Evolutionary conservation across 2,329 filamentous ascomycete genomes (phyloP).

Genomic region (Chaetomiaceae sp.): DNA sequence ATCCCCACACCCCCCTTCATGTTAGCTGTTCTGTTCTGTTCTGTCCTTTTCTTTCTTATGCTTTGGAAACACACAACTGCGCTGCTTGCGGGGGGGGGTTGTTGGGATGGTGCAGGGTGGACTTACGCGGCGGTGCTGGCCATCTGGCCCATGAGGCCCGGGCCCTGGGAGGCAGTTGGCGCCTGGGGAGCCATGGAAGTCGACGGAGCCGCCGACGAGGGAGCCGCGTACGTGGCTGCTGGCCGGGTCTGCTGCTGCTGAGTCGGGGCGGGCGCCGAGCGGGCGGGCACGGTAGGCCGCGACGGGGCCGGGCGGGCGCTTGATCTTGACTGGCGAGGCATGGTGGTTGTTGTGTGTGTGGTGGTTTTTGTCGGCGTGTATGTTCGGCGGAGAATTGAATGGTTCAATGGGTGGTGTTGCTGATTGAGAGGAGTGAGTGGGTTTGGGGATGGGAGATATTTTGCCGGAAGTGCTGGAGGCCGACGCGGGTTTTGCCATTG

Average conservation of each 20-base stretch:
- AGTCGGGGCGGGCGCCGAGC: conserved; percentile 44
- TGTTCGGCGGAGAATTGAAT: background rate
- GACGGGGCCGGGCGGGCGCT: conserved; percentile 61
- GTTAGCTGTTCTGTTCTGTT: no score
- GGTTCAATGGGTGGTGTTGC: conserved; percentile 12
- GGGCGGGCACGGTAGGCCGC: conserved; percentile 61
- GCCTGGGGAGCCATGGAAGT: conserved; percentile 42
- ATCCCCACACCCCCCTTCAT: no score
- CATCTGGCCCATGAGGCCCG: conserved; percentile 94
- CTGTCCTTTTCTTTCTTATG: no score
- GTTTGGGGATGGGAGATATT: conserved; percentile 12
- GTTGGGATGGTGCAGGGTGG: background rate
- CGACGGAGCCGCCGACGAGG: conserved; percentile 39
- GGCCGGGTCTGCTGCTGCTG: conserved; percentile 62
- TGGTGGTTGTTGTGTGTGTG: conserved; percentile 38
- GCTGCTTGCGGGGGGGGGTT: conserved; percentile 5
- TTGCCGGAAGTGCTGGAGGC: conserved; percentile 28
- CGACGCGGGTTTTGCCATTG: conserved; percentile 24
- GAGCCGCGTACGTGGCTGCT: conserved; percentile 61
- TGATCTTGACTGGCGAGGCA: conserved; percentile 67
- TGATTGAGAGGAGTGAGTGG: conserved; percentile 1
- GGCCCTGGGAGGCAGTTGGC: conserved; percentile 52
- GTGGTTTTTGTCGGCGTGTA: background rate
- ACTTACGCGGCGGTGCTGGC: conserved; percentile 89
- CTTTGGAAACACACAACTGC: no score